Evolutionary conservation across 2,329 filamentous ascomycete genomes (phyloP).

Genomic region (Neoarthrinium moseri): DNA sequence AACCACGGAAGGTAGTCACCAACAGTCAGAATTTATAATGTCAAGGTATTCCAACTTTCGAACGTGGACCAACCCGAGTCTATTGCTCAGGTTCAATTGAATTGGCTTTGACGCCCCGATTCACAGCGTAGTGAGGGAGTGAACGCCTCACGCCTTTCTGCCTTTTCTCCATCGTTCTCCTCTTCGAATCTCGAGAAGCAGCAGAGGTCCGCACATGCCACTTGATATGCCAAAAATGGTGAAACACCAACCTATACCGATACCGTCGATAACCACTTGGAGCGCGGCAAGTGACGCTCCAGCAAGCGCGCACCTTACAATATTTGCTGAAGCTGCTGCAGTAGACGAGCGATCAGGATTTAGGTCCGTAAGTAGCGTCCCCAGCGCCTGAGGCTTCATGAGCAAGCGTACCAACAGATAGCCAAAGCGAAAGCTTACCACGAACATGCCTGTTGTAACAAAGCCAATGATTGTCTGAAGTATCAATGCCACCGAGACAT

Average conservation of each 20-base stretch:
- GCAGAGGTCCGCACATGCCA: constrained; percentile 15
- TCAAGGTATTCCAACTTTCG: no score
- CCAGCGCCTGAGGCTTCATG: constrained; percentile 12
- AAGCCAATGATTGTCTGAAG: constrained; percentile 15
- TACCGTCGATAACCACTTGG: constrained; percentile 16
- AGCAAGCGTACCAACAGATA: no score
- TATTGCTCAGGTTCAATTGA: background rate
- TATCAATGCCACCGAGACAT: constrained; percentile 9
- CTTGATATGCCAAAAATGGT: constrained; percentile 18
- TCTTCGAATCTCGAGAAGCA: constrained; percentile 12
- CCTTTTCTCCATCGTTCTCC: constrained; percentile 12
- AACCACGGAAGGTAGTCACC: background rate
- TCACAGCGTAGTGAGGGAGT: background rate
- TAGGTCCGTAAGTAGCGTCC: constrained; percentile 16
- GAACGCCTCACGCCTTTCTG: constrained; percentile 2
- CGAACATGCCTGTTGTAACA: constrained; percentile 13
- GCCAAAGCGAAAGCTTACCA: constrained; percentile 12
- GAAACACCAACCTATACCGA: constrained; percentile 21
- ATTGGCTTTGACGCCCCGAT: no score
- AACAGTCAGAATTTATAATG: no score
- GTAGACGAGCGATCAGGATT: constrained; percentile 19
- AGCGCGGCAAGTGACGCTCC: constrained; percentile 14
- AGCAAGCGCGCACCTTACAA: constrained; percentile 19
- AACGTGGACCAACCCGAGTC: no score
- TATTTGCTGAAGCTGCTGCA: constrained; percentile 20